phyloP scores from a whole-genome alignment of 1,284 basidiomycete genomes.

The Pyrrhoderma lamaoense region DNA sequence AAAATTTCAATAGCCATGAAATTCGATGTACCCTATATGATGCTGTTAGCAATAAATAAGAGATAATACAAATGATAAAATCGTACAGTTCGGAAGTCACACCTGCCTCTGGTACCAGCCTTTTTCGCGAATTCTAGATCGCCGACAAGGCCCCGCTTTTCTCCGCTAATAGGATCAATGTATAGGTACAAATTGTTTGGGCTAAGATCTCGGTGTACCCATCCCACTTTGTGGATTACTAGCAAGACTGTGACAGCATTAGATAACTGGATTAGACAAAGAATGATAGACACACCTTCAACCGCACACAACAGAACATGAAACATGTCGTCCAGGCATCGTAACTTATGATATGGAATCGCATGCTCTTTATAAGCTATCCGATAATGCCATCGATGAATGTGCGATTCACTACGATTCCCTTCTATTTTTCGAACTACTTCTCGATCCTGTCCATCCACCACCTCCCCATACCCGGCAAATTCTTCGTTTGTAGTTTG shows the following conservation, averaged over 20 bases:
- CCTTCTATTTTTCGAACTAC: too few relatives aligned
- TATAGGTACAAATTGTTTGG: not conserved
- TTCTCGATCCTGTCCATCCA: too few relatives aligned
- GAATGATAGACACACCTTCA: too few relatives aligned
- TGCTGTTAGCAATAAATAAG: not conserved
- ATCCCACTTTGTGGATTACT: not conserved
- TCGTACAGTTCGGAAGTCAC: not conserved
- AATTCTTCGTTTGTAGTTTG: too few relatives aligned
- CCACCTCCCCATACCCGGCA: too few relatives aligned
- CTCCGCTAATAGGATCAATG: not conserved
- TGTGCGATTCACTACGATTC: too few relatives aligned
- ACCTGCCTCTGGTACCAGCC: not conserved
- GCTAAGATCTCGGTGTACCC: constrained; percentile 7
- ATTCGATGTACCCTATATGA: not conserved
- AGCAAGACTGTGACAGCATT: not conserved
- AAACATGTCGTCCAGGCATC: too few relatives aligned
- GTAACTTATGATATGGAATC: too few relatives aligned
- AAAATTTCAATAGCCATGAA: not conserved
- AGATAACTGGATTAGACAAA: too few relatives aligned
- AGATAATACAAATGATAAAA: not conserved
- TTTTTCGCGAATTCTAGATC: constrained; percentile 6
- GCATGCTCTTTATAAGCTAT: too few relatives aligned
- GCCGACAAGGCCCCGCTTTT: not conserved
- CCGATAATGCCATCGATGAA: too few relatives aligned
- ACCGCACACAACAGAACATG: too few relatives aligned